A percentile compares a stretch with the other conserved stretches of the same genome.
Conservation (phyloP, 371 early-diverging fungal genomes). For the Haplosporangium sp. region DNA sequence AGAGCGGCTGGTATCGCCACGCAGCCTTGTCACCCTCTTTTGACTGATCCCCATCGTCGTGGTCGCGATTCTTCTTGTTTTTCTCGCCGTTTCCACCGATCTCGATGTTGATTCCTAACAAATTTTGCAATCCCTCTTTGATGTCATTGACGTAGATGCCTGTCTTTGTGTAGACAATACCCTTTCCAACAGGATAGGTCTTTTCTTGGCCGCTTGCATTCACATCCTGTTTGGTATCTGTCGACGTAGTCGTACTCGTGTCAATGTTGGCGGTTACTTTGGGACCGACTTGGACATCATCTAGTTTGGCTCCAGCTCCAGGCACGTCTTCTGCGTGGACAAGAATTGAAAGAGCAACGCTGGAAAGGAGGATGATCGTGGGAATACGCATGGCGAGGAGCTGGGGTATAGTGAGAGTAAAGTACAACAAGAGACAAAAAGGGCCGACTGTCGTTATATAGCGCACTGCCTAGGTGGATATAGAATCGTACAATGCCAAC, state of each 20-base stretch:
- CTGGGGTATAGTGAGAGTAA: neutral
- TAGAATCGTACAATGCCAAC: too few relatives aligned
- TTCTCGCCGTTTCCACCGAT: neutral
- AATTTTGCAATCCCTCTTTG: neutral
- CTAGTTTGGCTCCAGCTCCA: too few relatives aligned
- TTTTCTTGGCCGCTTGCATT: slow-evolving; percentile 1
- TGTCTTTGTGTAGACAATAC: slow-evolving; percentile 30
- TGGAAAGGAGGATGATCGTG: slow-evolving; percentile 30
- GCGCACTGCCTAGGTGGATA: too few relatives aligned
- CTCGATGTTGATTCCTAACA: neutral
- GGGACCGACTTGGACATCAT: too few relatives aligned
- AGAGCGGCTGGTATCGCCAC: slow-evolving; percentile 12
- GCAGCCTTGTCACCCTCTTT: neutral
- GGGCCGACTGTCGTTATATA: too few relatives aligned
- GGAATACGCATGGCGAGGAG: slow-evolving; percentile 19
- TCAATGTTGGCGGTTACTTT: neutral
- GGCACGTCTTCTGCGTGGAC: slow-evolving; percentile 13
- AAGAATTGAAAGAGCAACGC: slow-evolving; percentile 26
- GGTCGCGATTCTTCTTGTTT: neutral
- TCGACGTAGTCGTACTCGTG: neutral
- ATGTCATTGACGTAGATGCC: slow-evolving; percentile 10
- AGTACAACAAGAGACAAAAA: neutral
- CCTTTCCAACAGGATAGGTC: slow-evolving; percentile 31
- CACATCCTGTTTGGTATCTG: neutral
- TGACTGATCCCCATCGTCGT: neutral